These are phyloP conservation scores for Colletotrichum lini DNA, from an alignment of 2,329 filamentous ascomycete species.

Conservation along the genomic window DNA sequence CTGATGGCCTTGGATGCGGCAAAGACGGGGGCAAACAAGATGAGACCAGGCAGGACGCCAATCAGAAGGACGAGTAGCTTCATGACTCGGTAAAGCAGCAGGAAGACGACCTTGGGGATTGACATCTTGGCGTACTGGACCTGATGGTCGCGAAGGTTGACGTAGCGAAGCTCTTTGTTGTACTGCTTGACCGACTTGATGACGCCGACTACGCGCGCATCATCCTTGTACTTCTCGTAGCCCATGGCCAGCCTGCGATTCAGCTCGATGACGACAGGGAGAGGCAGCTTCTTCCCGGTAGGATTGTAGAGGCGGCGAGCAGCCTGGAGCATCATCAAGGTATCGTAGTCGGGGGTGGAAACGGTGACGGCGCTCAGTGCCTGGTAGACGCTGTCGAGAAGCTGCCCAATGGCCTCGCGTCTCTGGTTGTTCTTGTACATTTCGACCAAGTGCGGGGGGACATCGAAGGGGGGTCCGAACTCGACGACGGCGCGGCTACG, in stretches of 20 bases:
- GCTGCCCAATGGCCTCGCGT: conserved; percentile 86
- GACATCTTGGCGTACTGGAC: conserved; percentile 92
- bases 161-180: conserved; percentile 86
- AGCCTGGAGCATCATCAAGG: conserved; percentile 96
- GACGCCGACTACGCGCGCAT: conserved; percentile 84
- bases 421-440: conserved; percentile 88
- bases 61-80: conserved; percentile 85
- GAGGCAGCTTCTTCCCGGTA: conserved; percentile 91
- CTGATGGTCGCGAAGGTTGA: conserved; percentile 94
- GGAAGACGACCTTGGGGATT: conserved; percentile 80
- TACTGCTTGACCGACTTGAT: conserved; percentile 85
- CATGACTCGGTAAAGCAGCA: conserved; percentile 82
- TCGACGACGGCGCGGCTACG: conserved; percentile 95
- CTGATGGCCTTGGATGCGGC: conserved; percentile 87
- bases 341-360: conserved; percentile 94
- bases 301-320: conserved; percentile 94
- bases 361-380: conserved; percentile 90
- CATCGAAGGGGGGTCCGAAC: conserved; percentile 90
- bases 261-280: conserved; percentile 93
- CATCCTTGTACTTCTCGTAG: conserved; percentile 93
- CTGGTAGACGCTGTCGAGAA: conserved; percentile 90
- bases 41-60: conserved; percentile 86
- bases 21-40: conserved; percentile 92
- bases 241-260: conserved; percentile 92
- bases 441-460: conserved; percentile 85